Evolutionary conservation across 2,329 filamentous ascomycete species (phyloP).

Genomic region (Colletotrichum phormii): DNA sequence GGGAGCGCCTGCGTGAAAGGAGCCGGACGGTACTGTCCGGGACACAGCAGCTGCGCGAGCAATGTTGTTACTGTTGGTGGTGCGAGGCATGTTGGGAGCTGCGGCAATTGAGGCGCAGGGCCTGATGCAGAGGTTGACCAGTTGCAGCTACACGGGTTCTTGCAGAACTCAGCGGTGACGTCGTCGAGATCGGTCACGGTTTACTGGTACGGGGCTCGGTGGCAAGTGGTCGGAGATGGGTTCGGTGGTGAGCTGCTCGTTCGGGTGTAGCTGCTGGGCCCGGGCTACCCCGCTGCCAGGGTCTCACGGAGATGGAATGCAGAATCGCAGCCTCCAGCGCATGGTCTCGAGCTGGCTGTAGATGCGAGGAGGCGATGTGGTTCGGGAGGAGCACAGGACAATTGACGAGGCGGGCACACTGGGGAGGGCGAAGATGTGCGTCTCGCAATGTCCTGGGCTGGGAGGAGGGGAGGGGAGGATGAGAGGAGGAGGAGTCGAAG

Average conservation of each 20-base stretch:
- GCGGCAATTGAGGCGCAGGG: constrained; percentile 4
- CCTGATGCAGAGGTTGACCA: background rate
- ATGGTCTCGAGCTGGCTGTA: constrained; percentile 23
- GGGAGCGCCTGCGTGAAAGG: constrained; percentile 64
- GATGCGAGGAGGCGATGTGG: background rate
- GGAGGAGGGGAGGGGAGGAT: background rate
- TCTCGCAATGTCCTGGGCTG: background rate
- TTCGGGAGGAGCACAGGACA: background rate
- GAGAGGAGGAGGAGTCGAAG: background rate
- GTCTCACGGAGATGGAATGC: constrained; percentile 37
- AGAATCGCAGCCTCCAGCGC: constrained; percentile 33
- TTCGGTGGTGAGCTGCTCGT: constrained; percentile 29
- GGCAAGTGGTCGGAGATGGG: constrained; percentile 30
- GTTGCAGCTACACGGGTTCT: background rate
- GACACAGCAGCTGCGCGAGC: constrained; percentile 22
- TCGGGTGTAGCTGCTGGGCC: constrained; percentile 34
- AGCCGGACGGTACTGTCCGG: constrained; percentile 52
- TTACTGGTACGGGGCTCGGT: constrained; percentile 1
- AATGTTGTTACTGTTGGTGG: constrained; percentile 12
- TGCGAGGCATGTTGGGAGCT: constrained; percentile 19
- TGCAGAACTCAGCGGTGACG: constrained; percentile 15
- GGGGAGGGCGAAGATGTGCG: background rate
- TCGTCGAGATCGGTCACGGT: constrained; percentile 2
- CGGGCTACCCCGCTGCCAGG: constrained; percentile 37
- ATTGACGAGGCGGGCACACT: background rate